Evolutionary conservation across 805 yeast genomes (phyloP), one percentile per base, ranked within the genome.

Genomic region (Candida succiphila): DNA sequence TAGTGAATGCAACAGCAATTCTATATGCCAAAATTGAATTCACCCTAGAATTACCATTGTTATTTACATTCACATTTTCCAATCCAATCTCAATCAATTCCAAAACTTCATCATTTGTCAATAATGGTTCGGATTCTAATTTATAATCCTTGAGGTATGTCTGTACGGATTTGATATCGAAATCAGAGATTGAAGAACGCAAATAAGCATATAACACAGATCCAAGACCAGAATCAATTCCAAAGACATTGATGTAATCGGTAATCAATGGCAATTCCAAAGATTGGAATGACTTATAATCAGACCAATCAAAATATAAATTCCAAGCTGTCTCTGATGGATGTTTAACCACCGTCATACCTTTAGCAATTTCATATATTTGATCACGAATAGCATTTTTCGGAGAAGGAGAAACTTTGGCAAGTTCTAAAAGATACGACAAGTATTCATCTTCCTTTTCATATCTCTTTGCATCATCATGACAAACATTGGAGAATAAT

Each of bases 221-320:
- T 14, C 63, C 63, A 26, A 84, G 52, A 0, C 86, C 86, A 6
- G 26, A 7, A 30, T 71, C 75, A 17, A 52, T 56, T 4, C 72
- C 75, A 54, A 82, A 86, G 27, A 60, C 52, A 27, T 58, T 57
- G 28, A 83, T 59, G 47, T 72, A 84, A 24, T 58, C 65, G n/a
- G 64, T 43, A 2, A 84, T 41, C 4, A 64, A 49, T 8, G 53
- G 54, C 14, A 61, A 46, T 32, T 77, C 78, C 31, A 81, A 49
- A 2, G 67, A 65, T 8, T 60, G 54, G 5, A 86, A 51, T 4
- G 63, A 56, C 5, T 49, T 50, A 7, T 66, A 67, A 52, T 87
- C 95, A 18, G 29, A 21, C 80, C 89, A 81, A 41, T 87, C 92
- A 37, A 86, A 70, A 46, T 73, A 74, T 9, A 78, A 48, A 25